Evolutionary conservation across 305 asterid genomes (phyloP), one percentile per base, ranked within the genome.

Genomic region (Stenogyne calaminthoides): DNA sequence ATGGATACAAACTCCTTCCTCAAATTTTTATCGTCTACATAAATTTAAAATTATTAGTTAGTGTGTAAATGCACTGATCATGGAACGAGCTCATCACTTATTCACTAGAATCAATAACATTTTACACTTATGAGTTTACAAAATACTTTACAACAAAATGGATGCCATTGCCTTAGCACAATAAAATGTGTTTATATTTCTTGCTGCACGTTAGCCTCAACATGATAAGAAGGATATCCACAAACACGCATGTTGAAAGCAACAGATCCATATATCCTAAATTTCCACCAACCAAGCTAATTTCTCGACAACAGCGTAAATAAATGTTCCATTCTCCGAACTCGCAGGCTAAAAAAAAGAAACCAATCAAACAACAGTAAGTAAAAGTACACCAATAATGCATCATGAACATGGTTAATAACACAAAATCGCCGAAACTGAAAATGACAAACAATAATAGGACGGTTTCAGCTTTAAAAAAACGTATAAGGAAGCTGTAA

Each of bases 251-350:
- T 25, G 25, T 39, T 14, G n/a, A 49, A 16, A 19, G 60, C 7
- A 34, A 74, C 6, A 6, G 4, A 65, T 22, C 25, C 40, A 29
- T 7, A 25, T 20, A 27, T 54, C 4, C 9, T 18, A 40, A 65
- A 64, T 7, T 39, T 58, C 44, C 27, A 32, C 27, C 37, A 44
- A 5, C 37, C 37, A 71, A 47, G 64, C 62, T 37, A 39, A 19
- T 36, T 67, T 29, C 44, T 67, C 63, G 10, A 9, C 18, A 60
- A 7, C 67, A 14, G 5, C 25, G 52, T 69, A 49, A 67, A 61
- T 29, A 63, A 47, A 47, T 73, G 27, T 40, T 22, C 56, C 69
- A 42, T 56, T n/a, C 32, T 55, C 36, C 65, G 36, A 29, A 64
- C 60, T 55, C 60, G 18, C 67, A 32, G 42, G 42, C 16, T 2